Base-by-base conservation (phyloP, 306 rosid species). In the Spatholobus suberectus region DNA sequence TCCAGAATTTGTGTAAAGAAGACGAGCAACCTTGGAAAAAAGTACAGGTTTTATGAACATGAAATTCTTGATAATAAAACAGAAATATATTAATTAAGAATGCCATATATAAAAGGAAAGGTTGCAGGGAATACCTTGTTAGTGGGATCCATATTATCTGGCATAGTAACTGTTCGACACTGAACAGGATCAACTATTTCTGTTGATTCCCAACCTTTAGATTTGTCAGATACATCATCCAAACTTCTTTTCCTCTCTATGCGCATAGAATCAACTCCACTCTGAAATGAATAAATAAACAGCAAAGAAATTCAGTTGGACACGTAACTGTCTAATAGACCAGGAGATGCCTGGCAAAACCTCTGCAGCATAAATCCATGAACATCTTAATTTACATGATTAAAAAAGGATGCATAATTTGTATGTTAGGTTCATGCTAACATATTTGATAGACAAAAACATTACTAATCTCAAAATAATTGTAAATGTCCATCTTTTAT, bases 1-100 rank as follows among this genome's bases (percentile, higher is more conserved):
- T 37, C 95, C 98, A 40, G 82, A 54, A 81, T 88, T 88, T 24
- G 93, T 86, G 78, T 94, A 94, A 7, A 88, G 83, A 74, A 94
- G 95, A 61, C 90, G 83, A 58, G 84, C 89, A 54, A 92, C 97
- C 98, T 94, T 44, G 32, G 77, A 5, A 76, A 34, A n/a, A 69
- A 49, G n/a, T 8, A 35, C 17, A 67, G 41, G 24, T 9, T 54
- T 78, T 8, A 47, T 29, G 58, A 29, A 82, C 38, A 84, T 49
- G 24, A 73, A 72, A 51, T 46, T 74, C 35, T 57, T 52, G 38
- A 21, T 18, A 21, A 6, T 11, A 81, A 24, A 84, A 26, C 23
- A 14, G 17, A 51, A 58, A 73, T 18, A 54, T 49, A 54, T 47
- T 38, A 40, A 43, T 32, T 14, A 41, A 79, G 10, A 62, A 51